Conservation (phyloP, 1,284 basidiomycete species). For the Porodaedalea pini region DNA sequence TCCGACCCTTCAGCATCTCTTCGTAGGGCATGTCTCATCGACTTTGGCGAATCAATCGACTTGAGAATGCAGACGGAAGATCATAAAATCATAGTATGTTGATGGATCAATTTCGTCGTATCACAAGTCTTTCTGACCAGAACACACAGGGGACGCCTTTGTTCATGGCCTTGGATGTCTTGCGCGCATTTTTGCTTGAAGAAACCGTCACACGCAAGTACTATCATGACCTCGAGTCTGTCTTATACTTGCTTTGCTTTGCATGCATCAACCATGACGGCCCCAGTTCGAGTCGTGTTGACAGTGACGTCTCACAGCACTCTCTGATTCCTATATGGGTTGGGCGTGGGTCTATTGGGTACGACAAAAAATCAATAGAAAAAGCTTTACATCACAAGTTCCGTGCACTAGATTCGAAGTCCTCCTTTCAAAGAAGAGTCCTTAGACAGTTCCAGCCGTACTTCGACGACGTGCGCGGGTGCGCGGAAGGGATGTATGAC, state of each 20-base stretch:
- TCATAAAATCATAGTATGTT: too few relatives aligned
- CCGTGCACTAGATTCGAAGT: neutral
- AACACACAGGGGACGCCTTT: too few relatives aligned
- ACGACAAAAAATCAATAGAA: neutral
- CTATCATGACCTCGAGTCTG: neutral
- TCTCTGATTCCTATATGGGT: too few relatives aligned
- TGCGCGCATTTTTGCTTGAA: too few relatives aligned
- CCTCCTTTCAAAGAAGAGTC: neutral
- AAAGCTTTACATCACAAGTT: neutral
- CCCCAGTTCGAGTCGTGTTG: neutral
- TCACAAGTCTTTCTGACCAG: neutral
- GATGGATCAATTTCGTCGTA: too few relatives aligned
- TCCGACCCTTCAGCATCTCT: too few relatives aligned
- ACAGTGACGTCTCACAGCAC: neutral
- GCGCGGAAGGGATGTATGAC: neutral
- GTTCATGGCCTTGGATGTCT: too few relatives aligned
- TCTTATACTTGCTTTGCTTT: neutral
- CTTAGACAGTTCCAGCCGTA: neutral
- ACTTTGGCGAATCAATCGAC: too few relatives aligned
- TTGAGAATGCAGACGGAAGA: too few relatives aligned
- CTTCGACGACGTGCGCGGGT: neutral
- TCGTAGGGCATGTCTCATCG: too few relatives aligned
- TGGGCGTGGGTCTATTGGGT: neutral
- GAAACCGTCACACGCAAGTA: neutral
- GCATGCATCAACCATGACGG: neutral